Percentiles rank a stretch among this genome's conserved stretches.
Evolutionary conservation across 2,329 filamentous ascomycete species (phyloP).

Genomic region (Trichoderma guizhouense): DNA sequence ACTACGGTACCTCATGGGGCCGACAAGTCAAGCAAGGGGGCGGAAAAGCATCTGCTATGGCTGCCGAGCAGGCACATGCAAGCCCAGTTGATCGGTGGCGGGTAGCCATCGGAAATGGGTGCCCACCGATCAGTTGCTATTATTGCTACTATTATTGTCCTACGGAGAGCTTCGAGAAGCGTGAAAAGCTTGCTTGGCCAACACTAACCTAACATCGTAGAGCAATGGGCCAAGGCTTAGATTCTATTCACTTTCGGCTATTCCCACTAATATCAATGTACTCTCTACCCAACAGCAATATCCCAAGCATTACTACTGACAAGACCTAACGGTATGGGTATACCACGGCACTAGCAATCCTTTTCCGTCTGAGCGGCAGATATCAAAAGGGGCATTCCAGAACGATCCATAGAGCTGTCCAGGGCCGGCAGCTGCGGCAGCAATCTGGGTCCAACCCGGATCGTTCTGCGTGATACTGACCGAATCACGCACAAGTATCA

Average conservation of each 20-base stretch:
- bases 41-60: background rate
- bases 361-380: background rate
- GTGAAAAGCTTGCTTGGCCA: background rate
- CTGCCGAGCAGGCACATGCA: background rate
- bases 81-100: background rate
- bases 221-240: background rate
- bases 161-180: background rate
- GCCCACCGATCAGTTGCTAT: background rate
- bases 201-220: background rate
- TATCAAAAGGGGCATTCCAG: constrained; percentile 6
- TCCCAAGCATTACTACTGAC: background rate
- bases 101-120: background rate
- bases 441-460: background rate
- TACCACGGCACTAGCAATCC: background rate
- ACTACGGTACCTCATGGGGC: background rate
- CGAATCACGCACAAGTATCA: background rate
- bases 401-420: background rate
- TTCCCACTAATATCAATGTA: background rate
- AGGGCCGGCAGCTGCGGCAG: background rate
- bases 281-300: background rate
- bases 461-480: background rate
- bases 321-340: background rate
- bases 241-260: constrained; percentile 6
- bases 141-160: background rate
- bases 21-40: background rate